Conservation (phyloP, 805 yeast genomes). For the Lipomyces sp. region DNA sequence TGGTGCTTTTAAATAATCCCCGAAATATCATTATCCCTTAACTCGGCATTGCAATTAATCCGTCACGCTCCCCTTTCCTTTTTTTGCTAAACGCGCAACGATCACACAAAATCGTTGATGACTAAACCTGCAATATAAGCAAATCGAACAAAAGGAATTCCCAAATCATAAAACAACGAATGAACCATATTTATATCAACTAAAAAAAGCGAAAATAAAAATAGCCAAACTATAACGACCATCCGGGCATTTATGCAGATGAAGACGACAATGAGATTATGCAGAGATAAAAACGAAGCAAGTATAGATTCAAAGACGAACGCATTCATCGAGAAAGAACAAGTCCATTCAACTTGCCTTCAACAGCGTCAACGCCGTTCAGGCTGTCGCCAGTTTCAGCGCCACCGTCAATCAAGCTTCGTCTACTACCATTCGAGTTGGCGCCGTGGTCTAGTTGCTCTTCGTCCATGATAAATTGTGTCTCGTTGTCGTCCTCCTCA, state of each 20-base stretch:
- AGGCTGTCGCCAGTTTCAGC: neutral
- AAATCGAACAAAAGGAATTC: neutral
- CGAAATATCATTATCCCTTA: neutral
- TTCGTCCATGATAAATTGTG: constrained; percentile 37
- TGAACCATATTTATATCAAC: neutral
- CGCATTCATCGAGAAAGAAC: neutral
- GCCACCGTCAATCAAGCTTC: neutral
- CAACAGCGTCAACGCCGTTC: neutral
- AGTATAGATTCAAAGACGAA: neutral
- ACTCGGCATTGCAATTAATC: neutral
- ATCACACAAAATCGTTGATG: neutral
- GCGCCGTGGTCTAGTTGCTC: constrained; percentile 15
- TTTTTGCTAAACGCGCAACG: neutral
- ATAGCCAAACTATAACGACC: neutral
- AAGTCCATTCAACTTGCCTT: constrained; percentile 2
- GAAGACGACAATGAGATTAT: neutral
- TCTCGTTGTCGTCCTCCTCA: constrained; percentile 26
- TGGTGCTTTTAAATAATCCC: neutral
- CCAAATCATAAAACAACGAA: neutral
- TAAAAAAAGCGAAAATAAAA: neutral
- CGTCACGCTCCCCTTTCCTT: neutral
- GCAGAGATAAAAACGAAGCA: neutral
- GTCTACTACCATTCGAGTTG: neutral
- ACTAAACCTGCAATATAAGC: neutral
- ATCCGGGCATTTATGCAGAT: neutral